Percentiles rank a stretch among this genome's conserved stretches.
These are phyloP conservation scores for Patellifolia procumbens DNA, from an alignment of 179 eudicot species.

Conservation along the genomic window DNA sequence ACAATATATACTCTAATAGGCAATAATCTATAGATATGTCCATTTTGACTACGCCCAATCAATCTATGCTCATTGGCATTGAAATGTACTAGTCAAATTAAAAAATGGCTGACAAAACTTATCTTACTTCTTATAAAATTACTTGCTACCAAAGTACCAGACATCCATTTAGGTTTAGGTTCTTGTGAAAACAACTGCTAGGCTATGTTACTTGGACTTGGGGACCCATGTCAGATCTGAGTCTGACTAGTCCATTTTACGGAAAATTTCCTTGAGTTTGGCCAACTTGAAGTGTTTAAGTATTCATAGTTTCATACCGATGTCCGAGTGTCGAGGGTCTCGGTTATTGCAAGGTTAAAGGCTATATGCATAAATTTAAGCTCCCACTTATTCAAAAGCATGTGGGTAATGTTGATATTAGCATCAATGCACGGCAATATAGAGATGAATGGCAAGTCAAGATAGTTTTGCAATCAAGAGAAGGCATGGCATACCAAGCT, in stretches of 20 bases:
- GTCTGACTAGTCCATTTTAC: too few relatives aligned
- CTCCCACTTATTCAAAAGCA: background rate
- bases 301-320: too few relatives aligned
- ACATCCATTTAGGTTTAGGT: background rate
- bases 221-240: too few relatives aligned
- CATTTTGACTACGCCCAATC: background rate
- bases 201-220: too few relatives aligned
- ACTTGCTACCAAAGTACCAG: background rate
- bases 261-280: too few relatives aligned
- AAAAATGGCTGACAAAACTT: background rate
- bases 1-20: too few relatives aligned
- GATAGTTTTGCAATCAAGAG: slow-evolving; percentile 9
- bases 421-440: background rate
- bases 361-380: background rate
- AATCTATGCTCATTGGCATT: background rate
- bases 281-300: too few relatives aligned
- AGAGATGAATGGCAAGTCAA: background rate
- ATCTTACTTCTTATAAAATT: too few relatives aligned
- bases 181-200: background rate
- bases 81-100: background rate
- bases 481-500: slow-evolving; percentile 69
- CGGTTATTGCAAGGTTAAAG: background rate
- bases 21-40: background rate
- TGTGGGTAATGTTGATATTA: background rate
- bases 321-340: too few relatives aligned